Base-by-base conservation (phyloP, 495 filamentous ascomycete genomes). In the Chaetomium tenue region DNA sequence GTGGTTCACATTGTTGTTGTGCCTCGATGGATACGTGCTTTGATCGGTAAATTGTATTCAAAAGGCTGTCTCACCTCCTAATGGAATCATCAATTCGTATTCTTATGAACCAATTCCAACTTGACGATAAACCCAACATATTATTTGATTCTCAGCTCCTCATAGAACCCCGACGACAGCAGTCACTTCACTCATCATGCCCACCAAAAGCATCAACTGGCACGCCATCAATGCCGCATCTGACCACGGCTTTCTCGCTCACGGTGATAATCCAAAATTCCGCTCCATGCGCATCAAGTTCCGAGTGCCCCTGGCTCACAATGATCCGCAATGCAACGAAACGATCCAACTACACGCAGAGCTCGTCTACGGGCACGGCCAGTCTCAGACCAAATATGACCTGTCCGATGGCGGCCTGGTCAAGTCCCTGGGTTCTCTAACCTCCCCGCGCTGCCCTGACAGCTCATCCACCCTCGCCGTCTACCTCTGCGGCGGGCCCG, bases 401-500 rank as follows among this genome's bases (percentile, higher is more conserved):
- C 2, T 6, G 46, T 50, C n/a, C 2, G 23, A 3, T n/a, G 8
- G 3, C 18, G 18, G 18, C 46, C 46, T 37, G 11, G 8, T 11
- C 40, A 18, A 4, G 11, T 1, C 11, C 13, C 16, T 44, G 0
- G 13, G 40, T 6, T 6, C n/a, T 5, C 9, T 50, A 6, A 20
- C 20, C 3, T 50, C 46, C 46, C 18, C n/a, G 22, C 48, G 25
- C 7, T 8, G 8, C 23, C 48, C 28, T 16, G 5, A 20, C 0
- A 63, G 54, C 13, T 15, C 25, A 8, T 58, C 33, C 18, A 57
- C 57, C 23, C 40, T 68, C n/a, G n/a, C 67, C 28, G 56, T 87
- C 25, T 88, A 85, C 65, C 74, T 88, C 11, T 83, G 86, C 73
- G 88, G 88, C 55, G 90, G 90, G 0, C 90, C 90, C 0, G 90